Conservation (phyloP, 345 rosid species). For the Passiflora organensis region DNA sequence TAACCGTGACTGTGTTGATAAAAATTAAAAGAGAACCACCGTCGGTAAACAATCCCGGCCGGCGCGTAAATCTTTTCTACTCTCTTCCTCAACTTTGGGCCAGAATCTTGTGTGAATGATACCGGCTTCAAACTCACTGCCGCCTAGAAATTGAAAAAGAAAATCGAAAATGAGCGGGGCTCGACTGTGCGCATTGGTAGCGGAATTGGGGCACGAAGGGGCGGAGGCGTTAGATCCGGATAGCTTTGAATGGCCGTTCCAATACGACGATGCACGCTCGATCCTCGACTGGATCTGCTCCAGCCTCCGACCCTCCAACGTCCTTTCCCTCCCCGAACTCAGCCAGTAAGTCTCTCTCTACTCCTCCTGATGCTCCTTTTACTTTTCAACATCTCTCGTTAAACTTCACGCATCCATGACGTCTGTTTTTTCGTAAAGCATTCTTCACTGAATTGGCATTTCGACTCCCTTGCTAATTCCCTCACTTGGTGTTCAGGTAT, state of each 20-base stretch:
- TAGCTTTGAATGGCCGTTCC: conserved; percentile 99
- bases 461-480: no score
- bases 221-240: conserved; percentile 71
- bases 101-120: no score
- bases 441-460: background rate
- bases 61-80: no score
- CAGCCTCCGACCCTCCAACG: conserved; percentile 91
- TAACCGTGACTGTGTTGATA: no score
- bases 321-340: conserved; percentile 83
- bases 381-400: background rate
- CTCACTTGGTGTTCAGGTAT: conserved; percentile 55
- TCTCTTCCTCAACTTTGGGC: no score
- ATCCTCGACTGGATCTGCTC: conserved; percentile 98
- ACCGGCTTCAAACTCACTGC: no score
- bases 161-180: conserved; percentile 60
- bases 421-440: no score
- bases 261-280: conserved; percentile 87
- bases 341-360: conserved; percentile 43
- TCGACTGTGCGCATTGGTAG: conserved; percentile 62
- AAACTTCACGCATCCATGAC: no score
- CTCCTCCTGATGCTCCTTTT: background rate
- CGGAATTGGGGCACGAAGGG: conserved; percentile 77
- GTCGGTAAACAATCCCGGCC: no score
- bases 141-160: no score
- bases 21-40: no score